Base-by-base conservation (phyloP, 805 yeast genomes). In the Ogataea henricii region DNA sequence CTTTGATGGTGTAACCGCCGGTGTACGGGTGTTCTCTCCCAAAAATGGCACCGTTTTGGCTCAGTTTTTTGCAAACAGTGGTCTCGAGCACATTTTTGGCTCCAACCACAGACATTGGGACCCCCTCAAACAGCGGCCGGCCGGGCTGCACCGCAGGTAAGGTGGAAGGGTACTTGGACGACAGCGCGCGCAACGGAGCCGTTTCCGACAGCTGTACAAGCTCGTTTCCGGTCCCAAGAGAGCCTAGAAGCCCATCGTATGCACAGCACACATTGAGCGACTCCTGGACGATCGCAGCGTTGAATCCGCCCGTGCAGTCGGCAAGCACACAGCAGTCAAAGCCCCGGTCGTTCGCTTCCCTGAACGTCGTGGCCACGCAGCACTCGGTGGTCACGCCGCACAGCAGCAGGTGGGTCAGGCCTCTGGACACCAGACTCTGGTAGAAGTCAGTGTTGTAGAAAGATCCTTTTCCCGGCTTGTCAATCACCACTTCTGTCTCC, bases 381-480 rank as follows among this genome's bases (percentile, higher is more conserved):
- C 67, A 64, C 49, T 65, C 69, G 1, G 69, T 62, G 9, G 69
- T 65, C n/a, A 65, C 68, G 7, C 69, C 69, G 26, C 61, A 51
- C 13, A 65, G 46, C 17, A 65, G 29, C 18, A 65, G 32, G 41
- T 62, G 66, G 5, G 67, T 63, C 8, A 65, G 45, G 3, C 68
- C 67, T 16, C 62, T 45, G 2, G 64, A 50, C 3, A 58, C 63
- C 16, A 65, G 52, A 7, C 55, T 43, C 46, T 60, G 62, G 30
- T 62, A 62, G 9, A 65, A 45, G 35, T 62, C 63, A 6, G 69
- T 65, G 51, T 65, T 64, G 48, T 60, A 64, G 44, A 65, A 65
- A 1, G 63, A 58, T 10, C 68, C 68, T 45, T 65, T 64, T 14
- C 67, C 69, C 3, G 69, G 67, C 41, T 65, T 65, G 48, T 65